A percentile compares a stretch with the other conserved stretches of the same genome.
phyloP scores from a whole-genome alignment of 495 filamentous ascomycete genomes.

The Oidiodendron maius region DNA sequence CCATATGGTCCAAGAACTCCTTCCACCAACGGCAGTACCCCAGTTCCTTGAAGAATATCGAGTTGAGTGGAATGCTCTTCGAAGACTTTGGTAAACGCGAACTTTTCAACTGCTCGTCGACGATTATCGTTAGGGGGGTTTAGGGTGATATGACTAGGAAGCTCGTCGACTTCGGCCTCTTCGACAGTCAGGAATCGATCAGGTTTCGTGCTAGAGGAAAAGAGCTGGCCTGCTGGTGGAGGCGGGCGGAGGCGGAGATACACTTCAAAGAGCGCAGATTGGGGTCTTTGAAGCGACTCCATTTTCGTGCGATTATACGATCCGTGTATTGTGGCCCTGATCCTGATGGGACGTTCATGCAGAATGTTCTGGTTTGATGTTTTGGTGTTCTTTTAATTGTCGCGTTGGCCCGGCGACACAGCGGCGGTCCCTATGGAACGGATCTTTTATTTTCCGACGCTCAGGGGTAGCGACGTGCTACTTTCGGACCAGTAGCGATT shows the following conservation, averaged over 20 bases:
- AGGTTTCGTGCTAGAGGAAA: constrained; percentile 24
- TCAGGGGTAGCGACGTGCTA: too few species aligned
- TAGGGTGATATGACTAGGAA: constrained; percentile 78
- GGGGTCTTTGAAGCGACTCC: constrained; percentile 15
- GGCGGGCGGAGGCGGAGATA: constrained; percentile 86
- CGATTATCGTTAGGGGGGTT: constrained; percentile 74
- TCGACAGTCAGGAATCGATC: constrained; percentile 82
- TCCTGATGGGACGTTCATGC: too few species aligned
- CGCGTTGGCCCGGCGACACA: constrained; percentile 8
- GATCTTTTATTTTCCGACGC: too few species aligned
- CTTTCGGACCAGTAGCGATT: too few species aligned
- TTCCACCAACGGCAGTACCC: constrained; percentile 67
- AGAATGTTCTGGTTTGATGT: too few species aligned
- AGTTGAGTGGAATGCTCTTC: constrained; percentile 78
- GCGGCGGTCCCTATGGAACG: too few species aligned
- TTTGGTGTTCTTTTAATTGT: too few species aligned
- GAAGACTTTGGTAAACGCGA: constrained; percentile 91
- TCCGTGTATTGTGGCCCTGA: not conserved
- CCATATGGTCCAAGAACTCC: constrained; percentile 64
- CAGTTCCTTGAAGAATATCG: constrained; percentile 80
- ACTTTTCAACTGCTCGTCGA: constrained; percentile 84
- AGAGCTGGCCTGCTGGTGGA: constrained; percentile 25
- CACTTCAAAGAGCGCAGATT: constrained; percentile 72
- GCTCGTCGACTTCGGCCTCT: constrained; percentile 34
- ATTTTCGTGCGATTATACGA: too few species aligned